Evolutionary conservation across 257 asterid genomes (phyloP).

Genomic region (Nicotiana attenuata): DNA sequence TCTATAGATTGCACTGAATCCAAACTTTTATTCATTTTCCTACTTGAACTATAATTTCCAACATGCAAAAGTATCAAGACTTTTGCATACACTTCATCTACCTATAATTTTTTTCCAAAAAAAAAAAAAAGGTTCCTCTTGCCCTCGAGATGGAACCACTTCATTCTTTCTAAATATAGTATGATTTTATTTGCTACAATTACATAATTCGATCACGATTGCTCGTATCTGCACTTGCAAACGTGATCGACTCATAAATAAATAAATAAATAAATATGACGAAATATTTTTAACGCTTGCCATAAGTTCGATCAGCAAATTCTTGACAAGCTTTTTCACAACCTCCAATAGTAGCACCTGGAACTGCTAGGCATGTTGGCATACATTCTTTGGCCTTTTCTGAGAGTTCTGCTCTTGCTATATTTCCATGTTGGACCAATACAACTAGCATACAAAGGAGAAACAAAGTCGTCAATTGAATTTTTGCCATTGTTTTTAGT

Average conservation of each 20-base stretch:
- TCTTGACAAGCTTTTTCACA: constrained; percentile 8
- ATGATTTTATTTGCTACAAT: too few species aligned
- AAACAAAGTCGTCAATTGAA: not conserved
- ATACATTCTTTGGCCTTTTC: not conserved
- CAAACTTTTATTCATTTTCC: not conserved
- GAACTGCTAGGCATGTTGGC: not conserved
- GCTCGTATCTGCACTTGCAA: not conserved
- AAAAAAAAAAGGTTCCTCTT: not conserved
- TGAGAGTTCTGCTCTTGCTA: not conserved
- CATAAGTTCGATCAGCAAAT: not conserved
- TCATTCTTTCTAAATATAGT: not conserved
- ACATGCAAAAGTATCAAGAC: not conserved
- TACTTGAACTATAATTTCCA: not conserved
- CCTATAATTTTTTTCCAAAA: not conserved
- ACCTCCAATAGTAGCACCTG: not conserved
- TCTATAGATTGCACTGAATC: not conserved
- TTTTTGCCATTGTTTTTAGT: not conserved
- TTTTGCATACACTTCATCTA: not conserved
- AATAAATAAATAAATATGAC: too few species aligned
- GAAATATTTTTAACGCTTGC: too few species aligned
- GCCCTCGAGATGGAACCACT: not conserved
- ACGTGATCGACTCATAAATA: not conserved
- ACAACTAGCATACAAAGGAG: not conserved
- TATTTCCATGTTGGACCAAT: constrained; percentile 1
- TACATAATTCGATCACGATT: not conserved